Conservation (phyloP, 805 yeast species). For the Scheffersomyces lignosus region DNA sequence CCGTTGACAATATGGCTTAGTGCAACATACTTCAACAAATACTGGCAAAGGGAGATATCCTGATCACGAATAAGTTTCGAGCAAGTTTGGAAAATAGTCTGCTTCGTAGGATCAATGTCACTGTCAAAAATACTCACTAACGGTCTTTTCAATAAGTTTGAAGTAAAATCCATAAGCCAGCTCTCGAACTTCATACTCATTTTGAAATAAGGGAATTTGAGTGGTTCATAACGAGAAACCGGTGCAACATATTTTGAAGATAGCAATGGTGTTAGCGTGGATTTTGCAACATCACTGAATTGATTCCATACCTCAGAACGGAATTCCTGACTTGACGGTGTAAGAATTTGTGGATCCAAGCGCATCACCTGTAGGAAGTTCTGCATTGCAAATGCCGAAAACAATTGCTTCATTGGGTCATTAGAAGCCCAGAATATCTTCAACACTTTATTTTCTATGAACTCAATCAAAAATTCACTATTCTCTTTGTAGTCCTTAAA, state of each 20-base stretch:
- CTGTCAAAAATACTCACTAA: slow-evolving; percentile 10
- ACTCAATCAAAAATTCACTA: slow-evolving; percentile 59
- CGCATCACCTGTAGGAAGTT: slow-evolving; percentile 70
- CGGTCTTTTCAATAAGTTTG: slow-evolving; percentile 59
- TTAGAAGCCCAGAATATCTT: slow-evolving; percentile 88
- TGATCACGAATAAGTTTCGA: slow-evolving; percentile 66
- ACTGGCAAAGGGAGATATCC: slow-evolving; percentile 67
- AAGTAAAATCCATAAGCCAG: slow-evolving; percentile 74
- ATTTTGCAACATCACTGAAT: slow-evolving; percentile 64
- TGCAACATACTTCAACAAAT: slow-evolving; percentile 74
- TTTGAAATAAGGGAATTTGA: slow-evolving; percentile 65
- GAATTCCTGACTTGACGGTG: slow-evolving; percentile 16
- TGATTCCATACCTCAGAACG: slow-evolving; percentile 51
- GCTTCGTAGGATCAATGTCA: slow-evolving; percentile 12
- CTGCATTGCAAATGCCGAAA: slow-evolving; percentile 86
- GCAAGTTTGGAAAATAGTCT: slow-evolving; percentile 58
- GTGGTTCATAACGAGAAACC: slow-evolving; percentile 45
- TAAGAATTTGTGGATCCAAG: slow-evolving; percentile 29
- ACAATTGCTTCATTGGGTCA: slow-evolving; percentile 80
- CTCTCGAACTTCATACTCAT: slow-evolving; percentile 53
- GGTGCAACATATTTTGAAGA: slow-evolving; percentile 73
- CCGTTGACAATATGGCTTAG: slow-evolving; percentile 60
- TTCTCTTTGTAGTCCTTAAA: slow-evolving; percentile 63
- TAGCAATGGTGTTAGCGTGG: slow-evolving; percentile 73
- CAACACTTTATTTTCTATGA: slow-evolving; percentile 70